phyloP scores from a whole-genome alignment of 306 rosid genomes.

The Rubus idaeus region DNA sequence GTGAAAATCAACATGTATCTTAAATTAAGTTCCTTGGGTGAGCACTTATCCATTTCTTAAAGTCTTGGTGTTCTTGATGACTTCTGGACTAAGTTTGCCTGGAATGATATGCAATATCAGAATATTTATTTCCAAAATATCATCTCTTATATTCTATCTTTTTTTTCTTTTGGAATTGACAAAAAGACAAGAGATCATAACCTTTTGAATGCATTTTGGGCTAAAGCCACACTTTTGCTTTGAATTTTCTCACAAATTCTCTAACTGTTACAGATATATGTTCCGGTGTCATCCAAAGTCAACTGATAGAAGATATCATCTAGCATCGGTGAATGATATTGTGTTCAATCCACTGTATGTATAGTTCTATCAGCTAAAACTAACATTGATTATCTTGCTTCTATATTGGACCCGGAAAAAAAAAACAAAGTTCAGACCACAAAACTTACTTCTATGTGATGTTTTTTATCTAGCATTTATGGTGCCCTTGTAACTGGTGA shows the following conservation, averaged over 20 bases:
- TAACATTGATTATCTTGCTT: slow-evolving; percentile 20
- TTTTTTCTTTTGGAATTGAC: not conserved
- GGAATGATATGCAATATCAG: not conserved
- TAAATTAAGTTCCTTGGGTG: not conserved
- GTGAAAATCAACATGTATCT: not conserved
- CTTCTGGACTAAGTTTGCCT: not conserved
- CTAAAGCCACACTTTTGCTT: not conserved
- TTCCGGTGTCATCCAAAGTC: slow-evolving; percentile 89
- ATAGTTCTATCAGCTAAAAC: slow-evolving; percentile 23
- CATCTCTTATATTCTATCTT: not conserved
- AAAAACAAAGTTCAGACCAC: not conserved
- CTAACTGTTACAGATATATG: slow-evolving; percentile 50
- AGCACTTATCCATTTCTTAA: not conserved
- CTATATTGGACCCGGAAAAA: not conserved
- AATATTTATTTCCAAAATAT: not conserved
- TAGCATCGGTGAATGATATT: slow-evolving; percentile 76
- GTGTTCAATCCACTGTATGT: slow-evolving; percentile 79
- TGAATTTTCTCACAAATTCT: slow-evolving; percentile 29
- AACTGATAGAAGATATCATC: slow-evolving; percentile 52
- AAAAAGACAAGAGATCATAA: not conserved
- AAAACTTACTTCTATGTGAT: slow-evolving; percentile 20
- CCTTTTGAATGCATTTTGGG: not conserved
- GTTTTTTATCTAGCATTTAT: slow-evolving; percentile 42
- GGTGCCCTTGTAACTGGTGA: slow-evolving; percentile 77
- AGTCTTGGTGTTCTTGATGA: not conserved